Evolutionary conservation across 108 stramenopile species (phyloP).

Genomic region (Nannochloropsis salina): DNA sequence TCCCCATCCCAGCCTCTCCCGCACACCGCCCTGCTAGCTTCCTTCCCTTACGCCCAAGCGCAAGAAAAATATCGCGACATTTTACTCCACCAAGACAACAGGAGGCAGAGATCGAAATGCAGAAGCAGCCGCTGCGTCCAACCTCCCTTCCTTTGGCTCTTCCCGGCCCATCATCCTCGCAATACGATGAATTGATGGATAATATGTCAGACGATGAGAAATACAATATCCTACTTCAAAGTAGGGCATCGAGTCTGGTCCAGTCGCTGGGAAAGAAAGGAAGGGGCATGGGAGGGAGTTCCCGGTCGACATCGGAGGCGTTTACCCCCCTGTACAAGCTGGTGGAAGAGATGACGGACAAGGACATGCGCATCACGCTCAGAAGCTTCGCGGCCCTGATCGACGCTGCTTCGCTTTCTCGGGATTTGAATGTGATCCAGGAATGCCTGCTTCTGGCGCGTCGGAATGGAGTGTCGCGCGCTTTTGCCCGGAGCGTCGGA

Average conservation of each 20-base stretch:
- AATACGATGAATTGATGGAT: slow-evolving; percentile 35
- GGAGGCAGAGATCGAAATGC: not conserved
- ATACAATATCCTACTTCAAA: slow-evolving; percentile 47
- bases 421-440: slow-evolving; percentile 25
- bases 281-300: not conserved
- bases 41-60: not conserved
- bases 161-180: not conserved
- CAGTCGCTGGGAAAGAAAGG: slow-evolving; percentile 8
- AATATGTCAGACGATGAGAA: slow-evolving; percentile 40
- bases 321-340: slow-evolving; percentile 39
- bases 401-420: slow-evolving; percentile 40
- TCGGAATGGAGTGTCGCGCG: slow-evolving; percentile 33
- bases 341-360: slow-evolving; percentile 42
- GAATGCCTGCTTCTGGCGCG: slow-evolving; percentile 27
- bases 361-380: slow-evolving; percentile 30
- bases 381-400: slow-evolving; percentile 37
- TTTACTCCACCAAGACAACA: slow-evolving; percentile 1
- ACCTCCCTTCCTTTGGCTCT: not conserved
- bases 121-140: not conserved
- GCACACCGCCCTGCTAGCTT: not conserved
- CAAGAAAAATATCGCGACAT: not conserved
- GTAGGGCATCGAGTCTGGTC: slow-evolving; percentile 27
- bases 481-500: slow-evolving; percentile 39
- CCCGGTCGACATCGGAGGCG: not conserved
- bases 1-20: not conserved